phyloP scores from a whole-genome alignment of 768 basidiomycete genomes.

The Trametes villosa region DNA sequence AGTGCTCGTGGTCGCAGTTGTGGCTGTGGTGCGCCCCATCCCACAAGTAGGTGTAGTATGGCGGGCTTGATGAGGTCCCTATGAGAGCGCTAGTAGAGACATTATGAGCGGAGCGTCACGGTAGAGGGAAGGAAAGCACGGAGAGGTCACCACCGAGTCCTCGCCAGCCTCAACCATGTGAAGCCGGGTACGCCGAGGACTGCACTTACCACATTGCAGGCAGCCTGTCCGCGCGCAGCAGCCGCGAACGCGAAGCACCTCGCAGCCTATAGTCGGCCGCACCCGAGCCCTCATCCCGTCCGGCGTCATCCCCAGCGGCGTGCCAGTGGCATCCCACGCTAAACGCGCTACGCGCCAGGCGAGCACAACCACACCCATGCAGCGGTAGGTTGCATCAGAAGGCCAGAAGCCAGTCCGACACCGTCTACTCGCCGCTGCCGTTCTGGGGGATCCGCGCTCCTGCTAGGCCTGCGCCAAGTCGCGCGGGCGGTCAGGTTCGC shows the following conservation, averaged over 20 bases:
- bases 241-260: not conserved
- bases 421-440: not conserved
- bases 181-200: not conserved
- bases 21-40: too few species aligned
- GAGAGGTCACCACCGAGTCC: too few species aligned
- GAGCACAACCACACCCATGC: not conserved
- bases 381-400: slow-evolving; percentile 19
- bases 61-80: too few species aligned
- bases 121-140: too few species aligned
- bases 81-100: too few species aligned
- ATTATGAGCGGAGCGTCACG: too few species aligned
- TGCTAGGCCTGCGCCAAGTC: too few species aligned
- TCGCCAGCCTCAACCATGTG: too few species aligned
- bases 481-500: too few species aligned
- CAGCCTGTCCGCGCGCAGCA: not conserved
- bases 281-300: not conserved
- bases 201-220: not conserved
- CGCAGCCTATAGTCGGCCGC: slow-evolving; percentile 3
- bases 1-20: too few species aligned
- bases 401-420: not conserved
- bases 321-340: slow-evolving; percentile 3
- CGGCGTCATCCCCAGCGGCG: not conserved
- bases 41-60: too few species aligned
- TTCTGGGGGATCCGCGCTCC: not conserved
- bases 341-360: slow-evolving; percentile 3